Evolutionary conservation across 306 rosid genomes (phyloP), one percentile per base, ranked within the genome.

Genomic region (Alnus rubra): DNA sequence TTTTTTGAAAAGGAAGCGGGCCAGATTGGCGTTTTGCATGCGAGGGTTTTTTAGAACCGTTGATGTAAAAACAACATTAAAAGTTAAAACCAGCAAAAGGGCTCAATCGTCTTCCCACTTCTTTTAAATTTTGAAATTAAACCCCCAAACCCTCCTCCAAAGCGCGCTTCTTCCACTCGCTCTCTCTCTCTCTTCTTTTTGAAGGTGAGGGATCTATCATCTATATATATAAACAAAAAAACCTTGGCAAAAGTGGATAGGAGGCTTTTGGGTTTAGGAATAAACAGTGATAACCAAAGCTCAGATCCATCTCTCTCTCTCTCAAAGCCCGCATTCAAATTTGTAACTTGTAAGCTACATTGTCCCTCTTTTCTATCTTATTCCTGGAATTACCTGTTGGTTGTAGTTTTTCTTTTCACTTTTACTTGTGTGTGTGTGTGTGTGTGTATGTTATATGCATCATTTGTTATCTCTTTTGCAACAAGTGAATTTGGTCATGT

Each of bases 51-150:
- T 31, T 0, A 44, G 33, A 19, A 54, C 60, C 31, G 50, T n/a
- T n/a, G 45, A 5, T 62, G 63, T 47, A 15, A 12, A 49, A 10
- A 37, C 51, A 76, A 16, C 8, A 6, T 19, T 1, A 18, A 44
- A 31, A 8, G 9, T n/a, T 9, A 11, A 23, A 19, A 11, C 18
- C 56, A 4, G 1, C n/a, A 7, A 56, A 56, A 23, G 30, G 9
- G 9, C 9, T 58, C 64, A 7, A 1, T 58, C 10, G 9, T 28
- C 65, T 53, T 30, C 37, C 5, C 76, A 44, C 50, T 58, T 1
- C 33, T 75, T 82, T 79, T 59, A 79, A 79, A 84, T 14, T 84
- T 84, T 44, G 78, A 79, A 84, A 80, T 65, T 4, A 71, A 52
- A 48, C 55, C 35, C 30, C 50, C 68, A 80, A 64, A 64, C 50